Evolutionary conservation across 345 rosid genomes (phyloP).

Genomic region (Cardiospermum halicacabum): DNA sequence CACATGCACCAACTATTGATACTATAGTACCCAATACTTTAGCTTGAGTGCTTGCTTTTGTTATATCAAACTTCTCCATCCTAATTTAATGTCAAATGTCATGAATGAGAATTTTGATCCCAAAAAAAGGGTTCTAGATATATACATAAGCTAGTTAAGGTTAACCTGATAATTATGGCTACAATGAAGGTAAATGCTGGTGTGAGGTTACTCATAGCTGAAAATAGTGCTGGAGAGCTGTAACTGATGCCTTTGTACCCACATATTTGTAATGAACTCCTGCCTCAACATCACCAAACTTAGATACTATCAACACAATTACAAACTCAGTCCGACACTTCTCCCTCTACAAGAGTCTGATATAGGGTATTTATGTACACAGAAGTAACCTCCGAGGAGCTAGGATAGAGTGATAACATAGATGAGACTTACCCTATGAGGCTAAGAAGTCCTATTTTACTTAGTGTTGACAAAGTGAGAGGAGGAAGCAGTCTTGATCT

Average conservation of each 20-base stretch:
- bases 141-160: background rate
- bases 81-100: too few species aligned
- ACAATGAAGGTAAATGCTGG: constrained; percentile 94
- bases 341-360: too few species aligned
- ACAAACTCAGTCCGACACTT: too few species aligned
- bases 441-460: constrained; percentile 71
- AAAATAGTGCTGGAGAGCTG: constrained; percentile 90
- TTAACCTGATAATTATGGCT: constrained; percentile 71
- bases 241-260: constrained; percentile 79
- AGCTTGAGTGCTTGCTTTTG: constrained; percentile 63
- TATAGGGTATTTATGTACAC: too few species aligned
- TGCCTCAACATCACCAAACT: constrained; percentile 16
- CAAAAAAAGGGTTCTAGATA: too few species aligned
- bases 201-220: constrained; percentile 92
- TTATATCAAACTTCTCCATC: constrained; percentile 63
- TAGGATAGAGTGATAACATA: too few species aligned
- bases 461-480: constrained; percentile 47
- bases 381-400: too few species aligned
- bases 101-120: too few species aligned
- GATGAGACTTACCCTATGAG: constrained; percentile 67
- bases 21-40: constrained; percentile 75
- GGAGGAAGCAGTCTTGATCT: constrained; percentile 80
- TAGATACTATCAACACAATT: background rate
- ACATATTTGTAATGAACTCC: constrained; percentile 72
- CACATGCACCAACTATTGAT: constrained; percentile 70